Evolutionary conservation across 1,284 basidiomycete genomes (phyloP), one percentile per base, ranked within the genome.

Genomic region (Chalciporus sp.): DNA sequence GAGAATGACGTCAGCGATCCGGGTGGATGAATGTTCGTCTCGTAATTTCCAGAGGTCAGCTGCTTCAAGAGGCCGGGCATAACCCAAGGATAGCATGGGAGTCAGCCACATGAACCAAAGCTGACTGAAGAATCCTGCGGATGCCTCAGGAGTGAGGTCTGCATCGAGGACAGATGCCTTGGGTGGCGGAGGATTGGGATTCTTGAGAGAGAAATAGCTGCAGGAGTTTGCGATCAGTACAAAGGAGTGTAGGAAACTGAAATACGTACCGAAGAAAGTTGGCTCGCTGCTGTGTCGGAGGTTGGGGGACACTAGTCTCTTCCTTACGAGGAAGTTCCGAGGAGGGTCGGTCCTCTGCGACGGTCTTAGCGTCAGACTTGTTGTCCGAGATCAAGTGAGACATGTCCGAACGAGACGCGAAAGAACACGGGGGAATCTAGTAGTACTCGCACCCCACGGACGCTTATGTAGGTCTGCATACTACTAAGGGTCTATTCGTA

Each of bases 31-130:
- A 19, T 82, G 82, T 14, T 85, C 74, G 45, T 84, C 80, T 57
- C 87, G 85, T 42, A 95, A 83, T 67, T 84, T 88, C 80, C 89
- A 95, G n/a, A 96, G 76, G 71, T 97, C 94, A 0, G 86, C 75
- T 0, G 87, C 84, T 67, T 94, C 88, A 5, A 96, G 79, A 1
- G 94, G 88, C 6, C 94, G 81, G 14, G 84, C 81, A 67, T 90
- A 92, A 9, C 88, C 76, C 60, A 79, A 68, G 10, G 76, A 74
- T 69, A 93, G 80, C 49, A 94, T 74, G 2, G 85, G 82, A 1
- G 84, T 86, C 49, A 95, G 81, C 93, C 93, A 96, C 48, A 75
- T 73, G 65, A 83, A 84, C 17, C 73, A 77, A 5, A 83, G 51
- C 17, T 74, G 55, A 52, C 68, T 73, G 45, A 77, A 69, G 51